Conservation (phyloP, 331 rosid species). For the Rhamnella rubrinervis region DNA sequence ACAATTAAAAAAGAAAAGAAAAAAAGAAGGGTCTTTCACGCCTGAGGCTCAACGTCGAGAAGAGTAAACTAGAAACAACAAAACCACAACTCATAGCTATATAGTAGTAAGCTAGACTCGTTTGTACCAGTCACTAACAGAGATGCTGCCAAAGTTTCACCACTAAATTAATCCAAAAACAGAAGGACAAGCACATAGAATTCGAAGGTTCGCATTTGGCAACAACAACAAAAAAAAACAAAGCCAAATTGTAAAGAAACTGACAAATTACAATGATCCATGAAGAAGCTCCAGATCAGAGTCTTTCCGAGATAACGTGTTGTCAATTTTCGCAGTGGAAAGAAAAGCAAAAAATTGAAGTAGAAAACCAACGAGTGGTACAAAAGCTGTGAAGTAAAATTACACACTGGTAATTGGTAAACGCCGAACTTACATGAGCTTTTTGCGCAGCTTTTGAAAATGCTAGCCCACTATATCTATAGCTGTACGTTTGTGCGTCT, state of each 20-base stretch:
- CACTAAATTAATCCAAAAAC: slow-evolving; percentile 6
- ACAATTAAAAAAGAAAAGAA: too few species aligned
- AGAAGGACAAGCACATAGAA: not conserved
- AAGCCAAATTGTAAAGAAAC: not conserved
- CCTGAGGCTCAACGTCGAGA: too few species aligned
- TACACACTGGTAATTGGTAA: not conserved
- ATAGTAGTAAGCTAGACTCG: not conserved
- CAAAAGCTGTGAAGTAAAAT: not conserved
- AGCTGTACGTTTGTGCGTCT: not conserved
- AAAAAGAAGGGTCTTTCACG: not conserved
- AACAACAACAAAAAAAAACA: not conserved
- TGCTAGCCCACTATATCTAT: not conserved
- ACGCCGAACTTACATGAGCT: slow-evolving; percentile 9
- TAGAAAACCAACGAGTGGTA: not conserved
- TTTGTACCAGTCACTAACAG: not conserved
- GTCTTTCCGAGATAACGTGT: not conserved
- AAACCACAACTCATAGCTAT: too few species aligned
- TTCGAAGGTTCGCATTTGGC: not conserved
- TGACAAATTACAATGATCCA: too few species aligned
- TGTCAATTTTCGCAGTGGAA: slow-evolving; percentile 8
- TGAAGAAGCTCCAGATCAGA: too few species aligned
- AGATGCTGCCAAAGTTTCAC: slow-evolving; percentile 3
- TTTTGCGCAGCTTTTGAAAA: slow-evolving; percentile 12
- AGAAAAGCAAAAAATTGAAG: not conserved
- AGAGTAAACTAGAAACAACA: too few species aligned